Percentiles rank a stretch among this genome's conserved stretches.
These are phyloP conservation scores for Geranomyces variabilis DNA, from an alignment of 192 early-diverging fungal species.

Conservation along the genomic window DNA sequence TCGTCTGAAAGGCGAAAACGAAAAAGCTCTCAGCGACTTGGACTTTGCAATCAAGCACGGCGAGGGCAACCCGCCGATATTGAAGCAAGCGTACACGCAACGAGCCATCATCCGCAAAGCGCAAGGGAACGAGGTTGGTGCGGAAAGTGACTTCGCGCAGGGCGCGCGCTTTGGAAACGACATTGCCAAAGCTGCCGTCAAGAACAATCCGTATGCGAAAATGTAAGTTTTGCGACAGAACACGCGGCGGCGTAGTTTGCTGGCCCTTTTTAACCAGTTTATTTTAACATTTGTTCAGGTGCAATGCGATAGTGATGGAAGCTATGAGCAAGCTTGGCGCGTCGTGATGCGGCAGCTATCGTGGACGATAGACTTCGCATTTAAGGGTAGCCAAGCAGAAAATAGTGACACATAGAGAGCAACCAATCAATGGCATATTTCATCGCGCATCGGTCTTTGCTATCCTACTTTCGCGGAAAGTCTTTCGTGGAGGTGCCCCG, in stretches of 20 bases:
- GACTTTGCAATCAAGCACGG: constrained; percentile 61
- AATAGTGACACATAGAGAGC: too few species aligned
- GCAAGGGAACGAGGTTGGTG: constrained; percentile 52
- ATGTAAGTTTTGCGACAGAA: constrained; percentile 45
- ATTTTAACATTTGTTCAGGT: neutral
- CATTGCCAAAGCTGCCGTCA: constrained; percentile 56
- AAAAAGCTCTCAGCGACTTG: constrained; percentile 55
- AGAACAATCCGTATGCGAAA: constrained; percentile 75
- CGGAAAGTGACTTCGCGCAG: constrained; percentile 57
- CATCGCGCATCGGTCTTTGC: too few species aligned
- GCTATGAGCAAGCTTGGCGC: constrained; percentile 17
- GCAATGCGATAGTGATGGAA: constrained; percentile 19
- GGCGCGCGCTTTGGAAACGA: constrained; percentile 68
- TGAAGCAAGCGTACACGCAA: constrained; percentile 67
- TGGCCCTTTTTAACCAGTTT: too few species aligned
- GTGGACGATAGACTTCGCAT: too few species aligned
- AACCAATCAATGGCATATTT: too few species aligned
- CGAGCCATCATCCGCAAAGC: constrained; percentile 56
- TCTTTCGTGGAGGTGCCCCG: neutral
- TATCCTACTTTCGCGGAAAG: too few species aligned
- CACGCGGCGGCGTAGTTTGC: neutral
- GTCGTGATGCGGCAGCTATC: neutral
- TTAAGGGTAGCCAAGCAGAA: too few species aligned
- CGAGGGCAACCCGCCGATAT: constrained; percentile 34
- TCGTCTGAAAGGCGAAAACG: constrained; percentile 44